These are phyloP conservation scores for Fomitiporia mediterranea DNA, from an alignment of 1,284 basidiomycete genomes.

Conservation along the genomic window DNA sequence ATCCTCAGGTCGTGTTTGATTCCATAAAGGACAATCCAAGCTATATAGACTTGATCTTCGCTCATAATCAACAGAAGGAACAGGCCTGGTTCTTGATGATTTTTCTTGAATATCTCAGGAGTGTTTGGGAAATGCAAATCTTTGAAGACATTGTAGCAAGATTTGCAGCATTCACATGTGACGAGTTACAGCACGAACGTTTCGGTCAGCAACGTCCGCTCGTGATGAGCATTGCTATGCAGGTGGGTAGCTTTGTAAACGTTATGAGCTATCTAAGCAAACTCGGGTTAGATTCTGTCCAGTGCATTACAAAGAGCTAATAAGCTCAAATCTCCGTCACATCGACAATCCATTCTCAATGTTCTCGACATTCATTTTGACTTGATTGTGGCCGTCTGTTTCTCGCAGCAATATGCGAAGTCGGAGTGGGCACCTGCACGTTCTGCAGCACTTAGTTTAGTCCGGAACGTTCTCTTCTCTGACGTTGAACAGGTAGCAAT, in stretches of 20 bases:
- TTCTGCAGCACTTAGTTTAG: slow-evolving; percentile 5
- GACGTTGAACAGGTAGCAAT: slow-evolving; percentile 23
- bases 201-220: slow-evolving; percentile 54
- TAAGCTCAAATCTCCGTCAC: slow-evolving; percentile 3
- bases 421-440: slow-evolving; percentile 20
- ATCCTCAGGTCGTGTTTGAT: slow-evolving; percentile 72
- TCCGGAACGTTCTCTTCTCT: slow-evolving; percentile 12
- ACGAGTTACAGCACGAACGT: slow-evolving; percentile 73
- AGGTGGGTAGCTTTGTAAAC: slow-evolving; percentile 43
- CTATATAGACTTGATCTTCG: slow-evolving; percentile 49
- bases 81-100: slow-evolving; percentile 47
- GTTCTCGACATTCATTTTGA: slow-evolving; percentile 22
- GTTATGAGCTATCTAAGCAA: background rate
- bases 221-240: slow-evolving; percentile 53
- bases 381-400: slow-evolving; percentile 33
- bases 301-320: slow-evolving; percentile 20
- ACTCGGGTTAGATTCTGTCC: slow-evolving; percentile 22
- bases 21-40: slow-evolving; percentile 76
- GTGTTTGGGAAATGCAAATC: slow-evolving; percentile 44
- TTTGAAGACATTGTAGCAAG: slow-evolving; percentile 69
- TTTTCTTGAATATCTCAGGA: slow-evolving; percentile 55
- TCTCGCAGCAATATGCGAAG: slow-evolving; percentile 24
- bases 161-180: slow-evolving; percentile 66
- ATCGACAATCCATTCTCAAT: slow-evolving; percentile 11
- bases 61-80: slow-evolving; percentile 31